These are phyloP conservation scores for Cystofilobasidium bisporidii DNA, from an alignment of 768 basidiomycete species.

Conservation along the genomic window DNA sequence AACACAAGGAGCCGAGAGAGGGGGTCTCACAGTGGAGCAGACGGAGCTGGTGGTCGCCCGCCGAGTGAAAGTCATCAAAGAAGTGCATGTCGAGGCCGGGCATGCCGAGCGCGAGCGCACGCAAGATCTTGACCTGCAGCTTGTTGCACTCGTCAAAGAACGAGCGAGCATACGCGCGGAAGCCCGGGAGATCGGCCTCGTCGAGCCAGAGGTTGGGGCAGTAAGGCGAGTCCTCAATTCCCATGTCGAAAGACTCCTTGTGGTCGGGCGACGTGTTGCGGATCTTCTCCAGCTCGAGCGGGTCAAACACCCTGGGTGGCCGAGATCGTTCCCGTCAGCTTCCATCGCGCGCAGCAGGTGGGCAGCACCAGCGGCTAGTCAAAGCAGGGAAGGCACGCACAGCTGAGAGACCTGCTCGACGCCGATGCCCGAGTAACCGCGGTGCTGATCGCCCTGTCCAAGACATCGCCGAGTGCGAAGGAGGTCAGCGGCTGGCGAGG, in stretches of 20 bases:
- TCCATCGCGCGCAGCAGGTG: conserved; percentile 27
- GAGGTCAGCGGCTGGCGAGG: no score
- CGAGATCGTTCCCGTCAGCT: conserved; percentile 29
- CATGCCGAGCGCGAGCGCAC: conserved; percentile 33
- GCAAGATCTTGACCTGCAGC: conserved; percentile 20
- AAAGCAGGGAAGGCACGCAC: conserved; percentile 21
- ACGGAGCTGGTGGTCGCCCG: conserved; percentile 30
- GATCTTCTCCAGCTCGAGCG: conserved; percentile 27
- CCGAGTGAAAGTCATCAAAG: conserved; percentile 32
- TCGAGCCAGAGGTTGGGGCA: conserved; percentile 22
- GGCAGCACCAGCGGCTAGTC: no score
- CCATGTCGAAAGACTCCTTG: conserved; percentile 29
- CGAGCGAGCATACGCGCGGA: background rate
- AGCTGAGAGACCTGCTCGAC: conserved; percentile 33
- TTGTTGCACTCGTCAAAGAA: conserved; percentile 15
- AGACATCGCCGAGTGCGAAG: background rate
- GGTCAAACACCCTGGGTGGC: no score
- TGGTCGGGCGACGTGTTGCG: conserved; percentile 8
- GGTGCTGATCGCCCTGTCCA: conserved; percentile 18
- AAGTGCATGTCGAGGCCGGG: conserved; percentile 30
- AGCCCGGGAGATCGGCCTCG: conserved; percentile 25
- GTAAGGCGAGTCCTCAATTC: background rate
- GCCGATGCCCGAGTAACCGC: conserved; percentile 32
- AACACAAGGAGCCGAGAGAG: no score
- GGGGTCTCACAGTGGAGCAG: conserved; percentile 21